Base-by-base conservation (phyloP, 495 filamentous ascomycete genomes). In the Hyphodiscus hymeniophilus region DNA sequence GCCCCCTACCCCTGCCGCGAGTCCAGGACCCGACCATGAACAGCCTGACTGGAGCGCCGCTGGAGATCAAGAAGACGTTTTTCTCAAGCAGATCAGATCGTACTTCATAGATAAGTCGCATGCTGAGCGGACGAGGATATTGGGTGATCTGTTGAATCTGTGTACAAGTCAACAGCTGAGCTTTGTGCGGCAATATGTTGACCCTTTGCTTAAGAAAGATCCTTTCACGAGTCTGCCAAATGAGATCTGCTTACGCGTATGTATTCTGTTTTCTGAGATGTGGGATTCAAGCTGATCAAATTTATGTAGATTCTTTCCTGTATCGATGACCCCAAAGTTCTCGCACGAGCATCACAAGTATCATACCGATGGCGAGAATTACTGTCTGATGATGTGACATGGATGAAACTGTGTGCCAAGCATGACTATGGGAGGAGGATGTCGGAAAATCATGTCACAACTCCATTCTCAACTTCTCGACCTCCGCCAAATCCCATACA, bases 381-480 rank as follows among this genome's bases (percentile, higher is more conserved):
- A 3, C 68, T 97, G 35, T 89, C 82, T 57, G 92, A 98, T 58
- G 92, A 98, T 66, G 89, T 95, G 61, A 94, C 94, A 1, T 98
- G 92, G 92, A 95, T 94, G 72, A 85, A 88, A 17, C 73, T 97
- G 15, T 96, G 89, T 60, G 87, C 94, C 45, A 95, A 94, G 63
- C 88, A 94, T 63, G 87, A 86, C 40, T 94, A 89, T 56, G 80
- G 86, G 24, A 72, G 85, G 24, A 65, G 71, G 38, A 56, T 72
- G 45, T 75, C 73, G 7, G 71, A 56, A 45, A 41, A 49, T 31
- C 50, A 56, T 30, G 17, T 48, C 31, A 51, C 46, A 18, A 52
- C 53, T 28, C 47, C 48, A 7, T 45, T 44, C 34, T 48, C 38
- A 10, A 36, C 23, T 34, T 44, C 45, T 7, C 57, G 57, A 51